phyloP scores from a whole-genome alignment of 768 basidiomycete genomes.

The Postia placenta region DNA sequence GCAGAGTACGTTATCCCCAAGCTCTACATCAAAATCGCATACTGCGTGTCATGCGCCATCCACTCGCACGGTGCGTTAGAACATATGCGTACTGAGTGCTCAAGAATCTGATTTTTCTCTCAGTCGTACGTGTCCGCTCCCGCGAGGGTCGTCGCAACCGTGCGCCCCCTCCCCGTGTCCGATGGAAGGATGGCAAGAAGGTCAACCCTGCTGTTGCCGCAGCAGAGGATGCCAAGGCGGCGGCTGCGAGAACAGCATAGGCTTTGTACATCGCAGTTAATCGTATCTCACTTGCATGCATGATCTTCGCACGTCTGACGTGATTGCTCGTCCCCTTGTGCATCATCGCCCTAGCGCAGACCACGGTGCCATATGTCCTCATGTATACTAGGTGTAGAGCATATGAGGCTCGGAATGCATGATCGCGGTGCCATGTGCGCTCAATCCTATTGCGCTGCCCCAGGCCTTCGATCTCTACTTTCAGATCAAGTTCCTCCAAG shows the following conservation, averaged over 20 bases:
- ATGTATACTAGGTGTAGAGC: background rate
- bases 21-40: slow-evolving; percentile 96
- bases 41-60: slow-evolving; percentile 99
- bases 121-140: slow-evolving; percentile 97
- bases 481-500: no score
- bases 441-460: no score
- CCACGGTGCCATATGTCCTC: no score
- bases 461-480: no score
- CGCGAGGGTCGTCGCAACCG: slow-evolving; percentile 95
- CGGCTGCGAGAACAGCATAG: slow-evolving; percentile 44
- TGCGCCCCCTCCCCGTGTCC: slow-evolving; percentile 89
- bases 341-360: no score
- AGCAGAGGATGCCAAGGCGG: slow-evolving; percentile 80
- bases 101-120: background rate
- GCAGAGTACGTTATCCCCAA: slow-evolving; percentile 82
- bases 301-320: no score
- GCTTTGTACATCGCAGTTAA: slow-evolving; percentile 3
- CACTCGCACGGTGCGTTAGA: slow-evolving; percentile 85
- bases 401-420: no score
- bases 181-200: slow-evolving; percentile 96
- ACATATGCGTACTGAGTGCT: background rate
- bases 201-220: slow-evolving; percentile 94
- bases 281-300: background rate
- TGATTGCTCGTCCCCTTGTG: no score
- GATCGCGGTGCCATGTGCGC: no score